These are phyloP conservation scores for Tulasnella sp. DNA, from an alignment of 768 basidiomycete genomes.

Conservation along the genomic window DNA sequence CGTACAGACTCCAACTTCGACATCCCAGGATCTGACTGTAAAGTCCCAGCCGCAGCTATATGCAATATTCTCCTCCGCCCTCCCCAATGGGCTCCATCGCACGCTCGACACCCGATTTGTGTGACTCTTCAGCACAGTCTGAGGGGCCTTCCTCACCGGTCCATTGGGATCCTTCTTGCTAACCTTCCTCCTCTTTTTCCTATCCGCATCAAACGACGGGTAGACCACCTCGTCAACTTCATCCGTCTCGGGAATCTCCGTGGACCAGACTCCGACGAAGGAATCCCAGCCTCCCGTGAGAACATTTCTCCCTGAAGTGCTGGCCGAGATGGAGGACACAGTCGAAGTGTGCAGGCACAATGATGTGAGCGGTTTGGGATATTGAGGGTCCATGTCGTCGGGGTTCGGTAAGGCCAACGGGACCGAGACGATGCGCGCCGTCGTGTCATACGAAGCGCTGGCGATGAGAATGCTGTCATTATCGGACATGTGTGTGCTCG, in stretches of 20 bases:
- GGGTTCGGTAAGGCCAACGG: constrained; percentile 11
- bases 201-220: constrained; percentile 30
- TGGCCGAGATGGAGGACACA: constrained; percentile 56
- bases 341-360: constrained; percentile 77
- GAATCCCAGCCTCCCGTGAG: constrained; percentile 84
- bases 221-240: constrained; percentile 41
- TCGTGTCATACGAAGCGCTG: constrained; percentile 65
- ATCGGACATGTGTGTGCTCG: neutral
- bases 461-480: constrained; percentile 16
- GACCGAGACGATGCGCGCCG: constrained; percentile 42
- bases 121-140: constrained; percentile 69
- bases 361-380: constrained; percentile 44
- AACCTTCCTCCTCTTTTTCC: constrained; percentile 57
- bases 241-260: constrained; percentile 45
- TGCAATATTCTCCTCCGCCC: constrained; percentile 28
- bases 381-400: constrained; percentile 23
- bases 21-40: constrained; percentile 79
- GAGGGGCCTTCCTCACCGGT: constrained; percentile 49
- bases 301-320: constrained; percentile 45
- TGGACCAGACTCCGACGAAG: constrained; percentile 73
- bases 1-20: constrained; percentile 60
- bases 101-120: constrained; percentile 68
- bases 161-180: constrained; percentile 27
- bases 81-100: constrained; percentile 34
- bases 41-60: constrained; percentile 85